Conservation (phyloP, 2,329 filamentous ascomycete species). For the Huntiella omanensis region DNA sequence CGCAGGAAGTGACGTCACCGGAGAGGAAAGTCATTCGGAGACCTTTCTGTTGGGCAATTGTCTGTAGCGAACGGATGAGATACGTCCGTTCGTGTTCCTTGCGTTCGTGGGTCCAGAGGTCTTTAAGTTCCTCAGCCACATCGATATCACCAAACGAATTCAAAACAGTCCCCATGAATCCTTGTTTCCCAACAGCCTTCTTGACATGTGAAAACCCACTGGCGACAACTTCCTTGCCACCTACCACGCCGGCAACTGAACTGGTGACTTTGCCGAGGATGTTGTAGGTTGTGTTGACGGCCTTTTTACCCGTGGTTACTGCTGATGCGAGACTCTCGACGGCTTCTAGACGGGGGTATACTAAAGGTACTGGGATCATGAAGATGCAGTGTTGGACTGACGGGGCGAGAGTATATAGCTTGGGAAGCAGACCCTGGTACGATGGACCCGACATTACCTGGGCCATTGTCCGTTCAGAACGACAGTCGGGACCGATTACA, state of each 20-base stretch:
- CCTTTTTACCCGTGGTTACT: conserved; percentile 87
- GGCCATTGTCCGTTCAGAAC: conserved; percentile 74
- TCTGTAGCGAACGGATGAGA: conserved; percentile 84
- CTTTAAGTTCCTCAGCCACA: conserved; percentile 79
- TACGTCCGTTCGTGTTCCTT: conserved; percentile 97
- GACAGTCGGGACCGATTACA: conserved; percentile 75
- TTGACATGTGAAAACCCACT: conserved; percentile 91
- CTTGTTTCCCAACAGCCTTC: conserved; percentile 86
- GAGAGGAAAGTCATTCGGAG: conserved; percentile 94
- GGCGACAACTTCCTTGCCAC: conserved; percentile 79
- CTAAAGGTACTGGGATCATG: conserved; percentile 79
- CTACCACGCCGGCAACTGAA: conserved; percentile 86
- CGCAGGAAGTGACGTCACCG: conserved; percentile 77
- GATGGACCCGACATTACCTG: conserved; percentile 92
- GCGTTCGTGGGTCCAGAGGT: conserved; percentile 95
- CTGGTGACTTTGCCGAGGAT: conserved; percentile 87
- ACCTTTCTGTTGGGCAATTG: conserved; percentile 86
- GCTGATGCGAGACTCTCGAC: conserved; percentile 84
- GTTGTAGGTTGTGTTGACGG: conserved; percentile 91
- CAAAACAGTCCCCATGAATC: conserved; percentile 85
- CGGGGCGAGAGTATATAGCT: conserved; percentile 73
- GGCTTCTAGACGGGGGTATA: conserved; percentile 81
- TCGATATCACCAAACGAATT: conserved; percentile 96
- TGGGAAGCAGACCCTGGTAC: conserved; percentile 93
- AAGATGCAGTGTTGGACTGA: conserved; percentile 93